Evolutionary conservation across 805 yeast genomes (phyloP).

Genomic region (Wickerhamiella shivajii): DNA sequence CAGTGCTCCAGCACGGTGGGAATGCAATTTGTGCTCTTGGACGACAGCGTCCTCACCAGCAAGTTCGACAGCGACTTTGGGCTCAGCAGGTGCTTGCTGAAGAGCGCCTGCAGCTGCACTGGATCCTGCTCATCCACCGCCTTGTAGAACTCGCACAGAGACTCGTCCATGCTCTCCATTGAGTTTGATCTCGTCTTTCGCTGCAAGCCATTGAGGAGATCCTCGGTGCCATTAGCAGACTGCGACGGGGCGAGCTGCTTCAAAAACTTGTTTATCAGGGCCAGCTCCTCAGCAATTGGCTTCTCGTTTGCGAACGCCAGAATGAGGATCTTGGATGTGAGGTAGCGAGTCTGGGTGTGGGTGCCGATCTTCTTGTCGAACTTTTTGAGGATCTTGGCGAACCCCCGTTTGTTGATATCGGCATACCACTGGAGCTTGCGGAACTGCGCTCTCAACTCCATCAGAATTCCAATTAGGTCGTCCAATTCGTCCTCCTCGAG

Average conservation of each 20-base stretch:
- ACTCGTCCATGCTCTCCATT: slow-evolving; percentile 1
- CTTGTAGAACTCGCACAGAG: slow-evolving; percentile 5
- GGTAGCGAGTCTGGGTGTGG: slow-evolving; percentile 38
- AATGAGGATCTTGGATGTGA: slow-evolving; percentile 55
- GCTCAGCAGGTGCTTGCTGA: slow-evolving; percentile 34
- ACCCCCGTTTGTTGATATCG: slow-evolving; percentile 81
- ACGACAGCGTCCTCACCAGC: slow-evolving; percentile 14
- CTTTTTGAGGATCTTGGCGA: slow-evolving; percentile 75
- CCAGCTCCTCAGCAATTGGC: slow-evolving; percentile 41
- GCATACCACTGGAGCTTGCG: slow-evolving; percentile 89
- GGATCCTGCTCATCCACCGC: slow-evolving; percentile 32
- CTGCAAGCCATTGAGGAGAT: slow-evolving; percentile 8
- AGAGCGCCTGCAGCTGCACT: slow-evolving; percentile 29
- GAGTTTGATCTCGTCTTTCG: neutral
- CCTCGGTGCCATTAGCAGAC: slow-evolving; percentile 8
- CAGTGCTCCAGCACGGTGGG: slow-evolving; percentile 38
- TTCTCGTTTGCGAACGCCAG: slow-evolving; percentile 63
- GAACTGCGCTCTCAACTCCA: slow-evolving; percentile 61
- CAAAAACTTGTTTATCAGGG: slow-evolving; percentile 18
- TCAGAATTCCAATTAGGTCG: slow-evolving; percentile 49
- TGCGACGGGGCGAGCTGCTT: slow-evolving; percentile 19
- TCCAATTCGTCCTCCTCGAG: slow-evolving; percentile 42
- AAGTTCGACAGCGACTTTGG: slow-evolving; percentile 28
- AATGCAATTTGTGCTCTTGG: slow-evolving; percentile 32
- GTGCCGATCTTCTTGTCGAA: slow-evolving; percentile 72